A percentile compares a stretch with the other conserved stretches of the same genome.
Conservation (phyloP, 768 basidiomycete species). For the Tylopilus balloui region DNA sequence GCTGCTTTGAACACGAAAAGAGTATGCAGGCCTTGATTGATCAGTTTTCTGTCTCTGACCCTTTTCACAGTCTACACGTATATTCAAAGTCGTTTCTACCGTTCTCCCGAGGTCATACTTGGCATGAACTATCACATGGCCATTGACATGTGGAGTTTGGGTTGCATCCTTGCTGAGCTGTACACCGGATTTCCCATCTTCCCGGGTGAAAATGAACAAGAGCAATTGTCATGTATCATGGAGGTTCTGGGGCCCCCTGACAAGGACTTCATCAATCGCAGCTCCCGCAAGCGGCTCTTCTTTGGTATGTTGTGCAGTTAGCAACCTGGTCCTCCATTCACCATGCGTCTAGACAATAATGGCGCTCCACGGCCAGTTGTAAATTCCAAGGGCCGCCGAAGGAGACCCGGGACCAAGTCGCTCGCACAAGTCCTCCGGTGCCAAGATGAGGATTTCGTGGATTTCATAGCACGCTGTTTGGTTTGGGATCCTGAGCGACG, state of each 20-base stretch:
- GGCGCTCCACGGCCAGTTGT: slow-evolving; percentile 91
- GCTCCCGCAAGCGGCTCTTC: slow-evolving; percentile 90
- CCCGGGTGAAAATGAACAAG: slow-evolving; percentile 98
- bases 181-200: slow-evolving; percentile 98
- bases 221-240: slow-evolving; percentile 98
- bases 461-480: slow-evolving; percentile 96
- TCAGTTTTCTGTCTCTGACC: slow-evolving; percentile 5
- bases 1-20: slow-evolving; percentile 97
- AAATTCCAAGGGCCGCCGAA: slow-evolving; percentile 92
- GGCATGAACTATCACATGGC: slow-evolving; percentile 99
- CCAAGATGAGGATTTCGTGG: slow-evolving; percentile 92
- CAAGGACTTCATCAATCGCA: slow-evolving; percentile 90
- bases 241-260: slow-evolving; percentile 96
- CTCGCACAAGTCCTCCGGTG: slow-evolving; percentile 85
- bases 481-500: slow-evolving; percentile 97
- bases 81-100: slow-evolving; percentile 99
- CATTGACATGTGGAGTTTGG: slow-evolving; percentile 99
- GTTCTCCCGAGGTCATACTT: slow-evolving; percentile 98
- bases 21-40: slow-evolving; percentile 50
- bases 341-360: slow-evolving; percentile 68
- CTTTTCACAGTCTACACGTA: slow-evolving; percentile 85
- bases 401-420: slow-evolving; percentile 88
- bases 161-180: slow-evolving; percentile 95
- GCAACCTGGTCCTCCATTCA: background rate
- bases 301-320: slow-evolving; percentile 61